Evolutionary conservation across 768 basidiomycete species (phyloP), one percentile per base, ranked within the genome.

Genomic region (Fistulinella prunicolor): DNA sequence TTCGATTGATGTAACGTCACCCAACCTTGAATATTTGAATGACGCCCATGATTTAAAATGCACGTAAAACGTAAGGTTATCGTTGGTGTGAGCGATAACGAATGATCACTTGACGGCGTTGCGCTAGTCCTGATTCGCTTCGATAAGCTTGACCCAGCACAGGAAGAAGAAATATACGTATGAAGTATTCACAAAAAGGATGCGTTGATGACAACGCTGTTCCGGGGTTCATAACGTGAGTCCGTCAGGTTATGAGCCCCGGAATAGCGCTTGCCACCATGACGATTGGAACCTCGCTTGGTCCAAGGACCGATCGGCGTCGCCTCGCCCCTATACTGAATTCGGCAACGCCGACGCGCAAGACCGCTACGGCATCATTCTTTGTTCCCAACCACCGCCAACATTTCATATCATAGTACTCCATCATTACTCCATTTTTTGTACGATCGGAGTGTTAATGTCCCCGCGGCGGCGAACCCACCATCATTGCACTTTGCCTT

Each of bases 241-340:
- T n/a, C 0, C 47, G 21, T 40, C 0, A 60, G 61, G 58, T 61
- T 58, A 64, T 61, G 61, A 64, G 61, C 56, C 61, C 56, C 14
- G 61, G 39, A 56, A 61, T 56, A 51, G 19, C 34, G 32, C 34
- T 7, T 47, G 51, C 53, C 59, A 61, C 44, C 44, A 30, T 1
- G 44, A n/a, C 13, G 45, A 36, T 35, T 51, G 34, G 54, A n/a
- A 56, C 53, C 45, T 46, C 37, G 23, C 32, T 4, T 32, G 9
- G 13, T 32, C 9, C 30, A 14, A 32, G 13, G 42, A 32, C 52
- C 38, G 44, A 36, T 49, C 4, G 30, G 22, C 34, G 16, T 26
- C 30, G 30, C 7, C 30, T 12, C 39, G 6, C 36, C 20, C 41
- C 30, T 38, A 38, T 36, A 32, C 7, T 32, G 9, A 9, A 14